Evolutionary conservation across 306 rosid genomes (phyloP).

Genomic region (Rosa persica): DNA sequence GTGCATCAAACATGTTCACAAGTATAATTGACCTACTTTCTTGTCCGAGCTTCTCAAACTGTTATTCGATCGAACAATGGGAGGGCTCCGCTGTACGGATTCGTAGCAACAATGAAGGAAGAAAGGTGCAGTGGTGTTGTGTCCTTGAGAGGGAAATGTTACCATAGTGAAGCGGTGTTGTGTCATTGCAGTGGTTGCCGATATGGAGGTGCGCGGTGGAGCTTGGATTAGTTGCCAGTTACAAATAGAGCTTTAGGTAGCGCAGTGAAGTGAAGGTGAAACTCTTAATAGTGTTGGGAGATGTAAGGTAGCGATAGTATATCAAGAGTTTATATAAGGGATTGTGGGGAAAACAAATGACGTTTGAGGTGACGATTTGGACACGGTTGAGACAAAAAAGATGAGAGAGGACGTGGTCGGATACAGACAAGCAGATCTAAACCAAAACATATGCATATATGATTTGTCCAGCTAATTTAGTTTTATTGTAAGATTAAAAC

Average conservation of each 20-base stretch:
- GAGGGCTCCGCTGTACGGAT: neutral
- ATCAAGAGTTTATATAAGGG: neutral
- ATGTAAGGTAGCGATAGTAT: neutral
- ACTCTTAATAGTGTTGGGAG: neutral
- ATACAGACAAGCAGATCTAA: neutral
- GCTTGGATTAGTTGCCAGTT: neutral
- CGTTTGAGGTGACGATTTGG: neutral
- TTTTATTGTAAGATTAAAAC: neutral
- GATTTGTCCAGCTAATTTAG: neutral
- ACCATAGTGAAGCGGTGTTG: conserved; percentile 23
- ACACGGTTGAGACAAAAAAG: neutral
- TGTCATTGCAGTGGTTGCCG: conserved; percentile 3
- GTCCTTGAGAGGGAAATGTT: conserved; percentile 33
- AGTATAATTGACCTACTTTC: conserved; percentile 16
- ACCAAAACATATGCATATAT: neutral
- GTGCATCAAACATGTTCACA: conserved; percentile 29
- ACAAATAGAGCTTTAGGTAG: too few species aligned
- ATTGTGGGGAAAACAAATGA: neutral
- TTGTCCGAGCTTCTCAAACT: conserved; percentile 9
- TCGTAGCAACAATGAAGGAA: conserved; percentile 22
- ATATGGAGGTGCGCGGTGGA: neutral
- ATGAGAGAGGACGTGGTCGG: neutral
- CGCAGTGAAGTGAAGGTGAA: too few species aligned
- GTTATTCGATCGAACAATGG: conserved; percentile 14
- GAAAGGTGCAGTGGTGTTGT: conserved; percentile 43